Percentiles rank a stretch among this genome's conserved stretches.
These are phyloP conservation scores for Nicotiana paniculata DNA, from an alignment of 257 asterid species.

Conservation along the genomic window DNA sequence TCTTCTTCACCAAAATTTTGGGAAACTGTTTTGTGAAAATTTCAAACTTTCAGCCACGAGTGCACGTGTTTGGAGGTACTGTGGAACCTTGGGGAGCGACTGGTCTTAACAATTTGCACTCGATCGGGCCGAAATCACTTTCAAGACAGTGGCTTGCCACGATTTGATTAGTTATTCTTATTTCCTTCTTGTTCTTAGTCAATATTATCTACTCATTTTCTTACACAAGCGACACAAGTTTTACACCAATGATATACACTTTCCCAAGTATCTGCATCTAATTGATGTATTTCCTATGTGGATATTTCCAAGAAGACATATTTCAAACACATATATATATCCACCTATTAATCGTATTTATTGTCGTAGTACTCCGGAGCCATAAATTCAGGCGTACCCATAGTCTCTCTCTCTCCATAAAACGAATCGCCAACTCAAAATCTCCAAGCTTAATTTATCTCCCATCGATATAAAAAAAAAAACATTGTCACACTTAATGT, in stretches of 20 bases:
- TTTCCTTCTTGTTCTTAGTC: no score
- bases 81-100: no score
- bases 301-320: constrained; percentile 46
- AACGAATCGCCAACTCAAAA: constrained; percentile 20
- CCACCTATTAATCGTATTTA: constrained; percentile 35
- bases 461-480: neutral
- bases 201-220: no score
- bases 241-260: constrained; percentile 6
- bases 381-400: constrained; percentile 41
- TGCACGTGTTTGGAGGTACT: no score
- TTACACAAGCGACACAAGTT: neutral
- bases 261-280: constrained; percentile 32
- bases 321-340: constrained; percentile 40
- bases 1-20: no score
- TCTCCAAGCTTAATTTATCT: constrained; percentile 30
- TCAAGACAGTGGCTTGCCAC: no score
- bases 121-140: no score
- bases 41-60: no score
- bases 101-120: no score
- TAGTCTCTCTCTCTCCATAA: neutral
- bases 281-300: constrained; percentile 31
- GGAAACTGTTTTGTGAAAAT: no score
- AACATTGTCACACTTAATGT: constrained; percentile 31
- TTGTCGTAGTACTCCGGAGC: constrained; percentile 41
- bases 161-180: no score